Base-by-base conservation (phyloP, 106 monocot species). In the Dioscorea dumetorum region DNA sequence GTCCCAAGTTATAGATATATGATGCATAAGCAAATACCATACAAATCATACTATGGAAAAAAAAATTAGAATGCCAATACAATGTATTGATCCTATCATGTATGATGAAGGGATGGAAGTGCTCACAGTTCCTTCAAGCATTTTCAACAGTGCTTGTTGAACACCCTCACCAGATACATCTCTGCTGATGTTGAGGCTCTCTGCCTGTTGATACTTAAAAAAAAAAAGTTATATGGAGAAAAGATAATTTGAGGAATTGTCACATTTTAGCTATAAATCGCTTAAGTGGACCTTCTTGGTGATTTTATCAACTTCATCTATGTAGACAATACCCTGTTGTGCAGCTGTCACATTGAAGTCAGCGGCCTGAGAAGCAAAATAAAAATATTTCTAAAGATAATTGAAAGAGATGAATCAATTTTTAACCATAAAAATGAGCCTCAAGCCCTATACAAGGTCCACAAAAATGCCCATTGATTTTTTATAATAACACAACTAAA, bases 81-180 rank as follows among this genome's bases (percentile, higher is more conserved):
- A 41, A 41, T 41, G 41, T 10, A 41, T 41, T 6, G 41, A 49
- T 24, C 18, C 6, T 49, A 31, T 22, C 19, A 57, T 24, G 61
- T 11, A 70, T 63, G 10, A 34, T 19, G 20, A 48, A 14, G n/a
- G 57, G 12, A 17, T 53, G 11, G 4, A 28, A 49, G 6, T 20
- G 35, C 91, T 82, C 49, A 91, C 91, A n/a, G 87, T 91, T 84
- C 91, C 91, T 84, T 91, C 91, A 23, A 91, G 76, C 84, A 91
- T 91, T 87, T 91, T 91, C 61, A 91, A 50, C 51, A 91, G 73
- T 62, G 91, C 91, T 58, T 91, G 91, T 72, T 91, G 91, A 49
- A 91, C 91, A 73, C 91, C 91, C 69, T 91, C 91, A 19, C 91
- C 91, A 73, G 91, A 91, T 21, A 91, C 91, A 84, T 91, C 87